phyloP scores from a whole-genome alignment of 2,329 filamentous ascomycete species.

The Fusarium brevicatenulatum region DNA sequence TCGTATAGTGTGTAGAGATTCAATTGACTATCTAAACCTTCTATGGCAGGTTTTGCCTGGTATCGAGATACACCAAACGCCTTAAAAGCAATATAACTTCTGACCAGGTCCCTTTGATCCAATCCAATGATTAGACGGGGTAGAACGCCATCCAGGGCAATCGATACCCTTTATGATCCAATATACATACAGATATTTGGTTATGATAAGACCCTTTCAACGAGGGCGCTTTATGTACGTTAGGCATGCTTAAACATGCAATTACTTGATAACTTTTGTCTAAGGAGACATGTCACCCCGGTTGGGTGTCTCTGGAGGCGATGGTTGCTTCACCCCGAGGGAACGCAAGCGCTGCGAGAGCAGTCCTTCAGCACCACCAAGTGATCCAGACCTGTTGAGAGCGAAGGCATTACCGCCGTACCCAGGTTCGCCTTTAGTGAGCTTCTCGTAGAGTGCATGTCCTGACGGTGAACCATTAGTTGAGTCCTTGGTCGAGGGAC shows the following conservation, averaged over 20 bases:
- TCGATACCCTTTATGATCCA: slow-evolving; percentile 11
- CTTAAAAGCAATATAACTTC: neutral
- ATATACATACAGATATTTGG: neutral
- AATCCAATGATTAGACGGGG: neutral
- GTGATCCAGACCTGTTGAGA: slow-evolving; percentile 49
- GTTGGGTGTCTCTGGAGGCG: slow-evolving; percentile 1
- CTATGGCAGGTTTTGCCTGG: slow-evolving; percentile 9
- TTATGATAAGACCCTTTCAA: neutral
- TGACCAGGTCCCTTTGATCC: neutral
- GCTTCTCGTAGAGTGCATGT: slow-evolving; percentile 68
- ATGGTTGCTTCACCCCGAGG: slow-evolving; percentile 60
- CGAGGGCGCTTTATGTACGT: slow-evolving; percentile 3
- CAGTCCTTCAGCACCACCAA: slow-evolving; percentile 67
- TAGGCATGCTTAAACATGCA: slow-evolving; percentile 3
- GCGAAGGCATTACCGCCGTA: slow-evolving; percentile 68
- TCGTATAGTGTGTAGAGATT: neutral
- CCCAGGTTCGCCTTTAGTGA: slow-evolving; percentile 71
- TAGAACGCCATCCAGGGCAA: slow-evolving; percentile 9
- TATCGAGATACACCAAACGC: slow-evolving; percentile 33
- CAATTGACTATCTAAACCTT: slow-evolving; percentile 21
- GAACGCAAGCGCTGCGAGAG: slow-evolving; percentile 75
- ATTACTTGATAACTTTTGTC: neutral
- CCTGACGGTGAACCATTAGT: slow-evolving; percentile 45
- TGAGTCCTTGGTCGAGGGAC: slow-evolving; percentile 52
- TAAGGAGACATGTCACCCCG: slow-evolving; percentile 5